Evolutionary conservation across 2,329 filamentous ascomycete genomes (phyloP).

Genomic region (Botryotinia narcissicola): DNA sequence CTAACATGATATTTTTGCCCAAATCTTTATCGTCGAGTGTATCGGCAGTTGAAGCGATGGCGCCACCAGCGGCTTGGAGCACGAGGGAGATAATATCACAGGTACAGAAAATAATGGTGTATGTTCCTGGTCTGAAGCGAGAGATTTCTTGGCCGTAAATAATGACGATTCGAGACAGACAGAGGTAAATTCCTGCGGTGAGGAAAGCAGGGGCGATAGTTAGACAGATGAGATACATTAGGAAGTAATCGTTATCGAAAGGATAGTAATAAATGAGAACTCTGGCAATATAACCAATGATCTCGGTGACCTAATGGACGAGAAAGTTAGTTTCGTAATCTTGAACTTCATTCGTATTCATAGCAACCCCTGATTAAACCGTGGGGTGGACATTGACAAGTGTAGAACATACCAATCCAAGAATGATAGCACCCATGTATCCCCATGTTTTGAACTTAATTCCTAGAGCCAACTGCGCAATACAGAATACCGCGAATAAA

Average conservation of each 20-base stretch:
- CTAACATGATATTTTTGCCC: conserved; percentile 42
- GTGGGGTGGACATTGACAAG: background rate
- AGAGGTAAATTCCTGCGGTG: conserved; percentile 61
- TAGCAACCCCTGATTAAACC: no score
- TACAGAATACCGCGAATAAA: conserved; percentile 47
- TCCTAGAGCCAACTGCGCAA: conserved; percentile 47
- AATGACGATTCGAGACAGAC: conserved; percentile 46
- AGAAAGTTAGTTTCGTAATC: background rate
- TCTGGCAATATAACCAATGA: conserved; percentile 53
- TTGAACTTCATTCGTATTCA: background rate
- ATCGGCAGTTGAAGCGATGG: conserved; percentile 50
- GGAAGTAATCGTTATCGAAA: conserved; percentile 53
- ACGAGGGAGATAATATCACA: conserved; percentile 58
- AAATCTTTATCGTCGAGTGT: conserved; percentile 26
- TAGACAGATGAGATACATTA: conserved; percentile 58
- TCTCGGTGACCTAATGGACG: conserved; percentile 11
- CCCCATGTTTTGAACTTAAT: conserved; percentile 54
- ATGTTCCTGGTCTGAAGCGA: conserved; percentile 47
- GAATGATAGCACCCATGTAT: conserved; percentile 49
- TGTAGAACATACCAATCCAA: conserved; percentile 44
- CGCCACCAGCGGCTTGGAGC: conserved; percentile 58
- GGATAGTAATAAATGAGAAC: conserved; percentile 52
- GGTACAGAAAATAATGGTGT: conserved; percentile 49
- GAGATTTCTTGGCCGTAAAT: conserved; percentile 50
- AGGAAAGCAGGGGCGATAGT: conserved; percentile 47